These are phyloP conservation scores for Mortierella sp. DNA, from an alignment of 371 early-diverging fungal genomes.

Conservation along the genomic window DNA sequence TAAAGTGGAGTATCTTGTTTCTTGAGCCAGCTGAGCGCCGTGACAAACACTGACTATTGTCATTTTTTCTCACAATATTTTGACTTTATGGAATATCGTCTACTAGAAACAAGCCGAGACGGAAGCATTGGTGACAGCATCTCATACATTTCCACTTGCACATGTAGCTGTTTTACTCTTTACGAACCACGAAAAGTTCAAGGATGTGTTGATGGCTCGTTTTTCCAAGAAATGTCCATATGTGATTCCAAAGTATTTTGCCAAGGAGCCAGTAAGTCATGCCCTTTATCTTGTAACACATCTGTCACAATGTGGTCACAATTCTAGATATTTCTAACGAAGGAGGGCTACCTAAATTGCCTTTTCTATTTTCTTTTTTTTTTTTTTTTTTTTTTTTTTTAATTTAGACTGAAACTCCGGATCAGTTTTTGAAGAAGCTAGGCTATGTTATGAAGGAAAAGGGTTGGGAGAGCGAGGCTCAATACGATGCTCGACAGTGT, in stretches of 20 bases:
- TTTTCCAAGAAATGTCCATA: conserved; percentile 84
- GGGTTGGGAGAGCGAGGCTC: conserved; percentile 68
- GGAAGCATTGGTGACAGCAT: conserved; percentile 72
- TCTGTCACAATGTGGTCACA: background rate
- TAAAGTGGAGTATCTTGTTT: background rate
- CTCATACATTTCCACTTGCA: conserved; percentile 80
- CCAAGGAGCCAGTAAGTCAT: conserved; percentile 64
- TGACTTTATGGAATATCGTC: conserved; percentile 1
- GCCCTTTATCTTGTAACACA: background rate
- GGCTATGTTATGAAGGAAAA: conserved; percentile 64
- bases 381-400: conserved; percentile 11
- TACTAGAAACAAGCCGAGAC: conserved; percentile 76
- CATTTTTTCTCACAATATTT: background rate
- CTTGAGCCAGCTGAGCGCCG: background rate
- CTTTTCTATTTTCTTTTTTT: background rate
- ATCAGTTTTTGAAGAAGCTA: conserved; percentile 52
- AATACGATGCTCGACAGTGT: conserved; percentile 76
- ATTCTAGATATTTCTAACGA: conserved; percentile 9
- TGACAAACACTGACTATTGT: too few relatives aligned
- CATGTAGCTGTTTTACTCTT: conserved; percentile 71
- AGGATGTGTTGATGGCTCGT: conserved; percentile 77
- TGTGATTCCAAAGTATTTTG: conserved; percentile 74
- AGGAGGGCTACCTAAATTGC: background rate
- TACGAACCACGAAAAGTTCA: conserved; percentile 66
- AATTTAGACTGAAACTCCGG: conserved; percentile 53